These are phyloP conservation scores for Tolypocladium pustulatum DNA, from an alignment of 2,329 filamentous ascomycete genomes.

Conservation along the genomic window DNA sequence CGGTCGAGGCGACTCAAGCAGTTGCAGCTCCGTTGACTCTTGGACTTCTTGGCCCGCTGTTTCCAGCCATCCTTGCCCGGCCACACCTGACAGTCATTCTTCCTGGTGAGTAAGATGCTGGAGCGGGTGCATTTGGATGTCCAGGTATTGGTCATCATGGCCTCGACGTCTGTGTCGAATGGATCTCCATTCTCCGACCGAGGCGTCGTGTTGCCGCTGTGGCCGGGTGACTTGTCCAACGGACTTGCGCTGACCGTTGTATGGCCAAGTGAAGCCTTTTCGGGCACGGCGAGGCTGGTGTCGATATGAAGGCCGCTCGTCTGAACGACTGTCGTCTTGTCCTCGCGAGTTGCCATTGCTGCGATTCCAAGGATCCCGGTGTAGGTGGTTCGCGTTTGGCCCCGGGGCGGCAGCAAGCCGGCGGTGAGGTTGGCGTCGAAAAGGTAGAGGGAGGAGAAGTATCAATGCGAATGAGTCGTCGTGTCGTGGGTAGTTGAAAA, in stretches of 20 bases:
- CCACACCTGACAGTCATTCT: conserved; percentile 46
- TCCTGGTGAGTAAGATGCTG: conserved; percentile 17
- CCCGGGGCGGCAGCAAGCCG: too few relatives aligned
- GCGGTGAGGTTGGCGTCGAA: not conserved
- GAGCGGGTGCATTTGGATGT: conserved; percentile 19
- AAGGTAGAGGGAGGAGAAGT: not conserved
- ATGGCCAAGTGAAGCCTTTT: conserved; percentile 15
- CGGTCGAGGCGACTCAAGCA: conserved; percentile 43
- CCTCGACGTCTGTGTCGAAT: conserved; percentile 49
- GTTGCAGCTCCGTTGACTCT: conserved; percentile 40
- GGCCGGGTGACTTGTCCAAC: conserved; percentile 13
- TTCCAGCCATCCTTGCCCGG: conserved; percentile 50
- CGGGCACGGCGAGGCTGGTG: conserved; percentile 16
- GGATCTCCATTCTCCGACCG: conserved; percentile 34
- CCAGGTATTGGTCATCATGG: conserved; percentile 30
- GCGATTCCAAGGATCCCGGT: not conserved
- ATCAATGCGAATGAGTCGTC: not conserved
- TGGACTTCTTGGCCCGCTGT: conserved; percentile 45
- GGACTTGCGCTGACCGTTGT: conserved; percentile 11
- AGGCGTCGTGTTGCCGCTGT: conserved; percentile 33
- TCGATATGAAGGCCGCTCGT: not conserved
- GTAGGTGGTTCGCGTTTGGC: not conserved
- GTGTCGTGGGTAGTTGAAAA: not conserved
- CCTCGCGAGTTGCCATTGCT: not conserved
- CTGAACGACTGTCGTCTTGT: conserved; percentile 1